Conservation (phyloP, 306 rosid genomes). For the Vicia sativa region DNA sequence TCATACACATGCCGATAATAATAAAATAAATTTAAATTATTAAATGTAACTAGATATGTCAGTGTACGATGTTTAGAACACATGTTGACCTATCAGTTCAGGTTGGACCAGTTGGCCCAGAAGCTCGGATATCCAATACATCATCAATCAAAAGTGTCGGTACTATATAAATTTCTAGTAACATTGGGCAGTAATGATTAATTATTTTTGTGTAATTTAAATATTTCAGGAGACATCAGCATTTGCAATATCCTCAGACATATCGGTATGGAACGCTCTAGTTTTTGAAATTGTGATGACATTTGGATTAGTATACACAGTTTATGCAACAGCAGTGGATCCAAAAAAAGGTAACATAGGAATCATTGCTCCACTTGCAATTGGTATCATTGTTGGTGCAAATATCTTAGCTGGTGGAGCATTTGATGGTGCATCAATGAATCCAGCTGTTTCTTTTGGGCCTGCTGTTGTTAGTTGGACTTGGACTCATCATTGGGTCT, state of each 20-base stretch:
- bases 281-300: slow-evolving; percentile 80
- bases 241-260: slow-evolving; percentile 59
- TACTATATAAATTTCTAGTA: neutral
- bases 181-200: slow-evolving; percentile 6
- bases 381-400: slow-evolving; percentile 82
- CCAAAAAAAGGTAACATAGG: slow-evolving; percentile 77
- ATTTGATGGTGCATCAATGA: slow-evolving; percentile 88
- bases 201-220: neutral
- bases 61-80: no score
- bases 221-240: slow-evolving; percentile 63
- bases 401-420: slow-evolving; percentile 85
- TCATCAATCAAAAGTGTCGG: no score
- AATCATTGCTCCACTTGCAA: slow-evolving; percentile 72
- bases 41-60: no score
- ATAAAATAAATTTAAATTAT: no score
- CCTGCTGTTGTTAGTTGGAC: slow-evolving; percentile 73
- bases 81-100: neutral
- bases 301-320: slow-evolving; percentile 78
- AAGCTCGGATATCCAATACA: no score
- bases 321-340: slow-evolving; percentile 78
- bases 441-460: slow-evolving; percentile 81
- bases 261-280: slow-evolving; percentile 63
- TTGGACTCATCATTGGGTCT: slow-evolving; percentile 78
- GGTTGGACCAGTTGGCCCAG: neutral
- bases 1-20: no score